These are phyloP conservation scores for Chlamydomonas eustigma DNA, from an alignment of 139 green algal genomes.

Conservation along the genomic window DNA sequence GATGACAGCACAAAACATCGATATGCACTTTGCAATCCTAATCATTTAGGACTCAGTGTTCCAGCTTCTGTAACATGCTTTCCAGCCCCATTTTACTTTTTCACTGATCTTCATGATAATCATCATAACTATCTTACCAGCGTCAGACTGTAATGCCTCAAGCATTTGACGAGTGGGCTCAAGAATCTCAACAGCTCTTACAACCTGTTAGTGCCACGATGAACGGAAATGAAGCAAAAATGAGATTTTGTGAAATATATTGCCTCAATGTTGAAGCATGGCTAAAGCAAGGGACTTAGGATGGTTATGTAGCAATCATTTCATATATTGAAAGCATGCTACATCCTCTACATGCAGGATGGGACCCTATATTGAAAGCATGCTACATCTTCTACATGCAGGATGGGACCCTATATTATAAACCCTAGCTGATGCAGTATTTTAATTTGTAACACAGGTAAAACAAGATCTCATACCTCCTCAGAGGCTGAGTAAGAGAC, in stretches of 20 bases:
- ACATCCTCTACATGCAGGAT: neutral
- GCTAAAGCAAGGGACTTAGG: neutral
- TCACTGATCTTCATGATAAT: neutral
- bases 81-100: neutral
- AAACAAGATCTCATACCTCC: neutral
- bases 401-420: neutral
- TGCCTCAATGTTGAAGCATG: neutral
- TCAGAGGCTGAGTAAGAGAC: neutral
- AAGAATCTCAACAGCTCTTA: neutral
- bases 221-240: too few species aligned
- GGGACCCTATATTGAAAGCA: neutral
- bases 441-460: neutral
- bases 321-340: neutral
- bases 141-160: neutral
- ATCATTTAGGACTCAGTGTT: too few species aligned
- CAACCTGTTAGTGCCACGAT: too few species aligned
- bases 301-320: neutral
- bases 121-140: neutral
- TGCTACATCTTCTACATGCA: neutral
- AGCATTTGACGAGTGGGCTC: constrained; percentile 1
- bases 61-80: too few species aligned
- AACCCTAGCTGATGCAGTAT: neutral
- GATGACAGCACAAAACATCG: too few species aligned
- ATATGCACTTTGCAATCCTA: too few species aligned
- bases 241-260: neutral